These are phyloP conservation scores for Amaranthus tricolor DNA, from an alignment of 179 eudicot species.

Conservation along the genomic window DNA sequence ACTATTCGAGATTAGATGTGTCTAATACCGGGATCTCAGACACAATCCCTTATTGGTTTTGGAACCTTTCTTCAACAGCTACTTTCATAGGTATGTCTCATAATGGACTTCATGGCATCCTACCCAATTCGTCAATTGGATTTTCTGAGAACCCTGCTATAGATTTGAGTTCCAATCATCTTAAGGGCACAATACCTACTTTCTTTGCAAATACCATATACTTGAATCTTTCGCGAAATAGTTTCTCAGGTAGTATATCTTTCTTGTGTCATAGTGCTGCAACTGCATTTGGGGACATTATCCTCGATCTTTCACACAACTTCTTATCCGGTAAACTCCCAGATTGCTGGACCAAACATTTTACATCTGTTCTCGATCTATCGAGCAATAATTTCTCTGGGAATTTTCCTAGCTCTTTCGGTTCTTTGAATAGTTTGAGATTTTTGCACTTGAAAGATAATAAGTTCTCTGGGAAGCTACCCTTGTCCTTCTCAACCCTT, in stretches of 20 bases:
- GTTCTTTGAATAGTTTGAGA: not conserved
- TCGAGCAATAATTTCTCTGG: conserved; percentile 38
- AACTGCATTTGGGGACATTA: not conserved
- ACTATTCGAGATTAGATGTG: conserved; percentile 25
- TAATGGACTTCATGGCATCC: conserved; percentile 26
- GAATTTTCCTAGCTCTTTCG: conserved; percentile 29
- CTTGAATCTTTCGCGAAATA: conserved; percentile 36
- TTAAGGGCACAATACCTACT: conserved; percentile 29
- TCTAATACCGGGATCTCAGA: conserved; percentile 33
- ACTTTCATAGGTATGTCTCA: conserved; percentile 23
- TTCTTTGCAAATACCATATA: not conserved
- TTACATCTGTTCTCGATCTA: conserved; percentile 23
- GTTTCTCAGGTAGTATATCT: conserved; percentile 31
- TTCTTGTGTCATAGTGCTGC: conserved; percentile 8
- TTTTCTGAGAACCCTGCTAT: not conserved
- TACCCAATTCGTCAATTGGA: conserved; percentile 23
- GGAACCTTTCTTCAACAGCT: conserved; percentile 25
- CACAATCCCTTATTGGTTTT: conserved; percentile 38
- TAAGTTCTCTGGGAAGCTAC: conserved; percentile 35
- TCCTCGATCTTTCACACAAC: conserved; percentile 43
- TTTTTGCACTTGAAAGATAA: conserved; percentile 34
- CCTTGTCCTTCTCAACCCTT: conserved; percentile 27
- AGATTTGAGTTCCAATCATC: conserved; percentile 30
- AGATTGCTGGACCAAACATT: conserved; percentile 14
- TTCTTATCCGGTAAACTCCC: conserved; percentile 38